Evolutionary conservation across 106 monocot genomes (phyloP).

Genomic region (Acanthochlamys bracteata): DNA sequence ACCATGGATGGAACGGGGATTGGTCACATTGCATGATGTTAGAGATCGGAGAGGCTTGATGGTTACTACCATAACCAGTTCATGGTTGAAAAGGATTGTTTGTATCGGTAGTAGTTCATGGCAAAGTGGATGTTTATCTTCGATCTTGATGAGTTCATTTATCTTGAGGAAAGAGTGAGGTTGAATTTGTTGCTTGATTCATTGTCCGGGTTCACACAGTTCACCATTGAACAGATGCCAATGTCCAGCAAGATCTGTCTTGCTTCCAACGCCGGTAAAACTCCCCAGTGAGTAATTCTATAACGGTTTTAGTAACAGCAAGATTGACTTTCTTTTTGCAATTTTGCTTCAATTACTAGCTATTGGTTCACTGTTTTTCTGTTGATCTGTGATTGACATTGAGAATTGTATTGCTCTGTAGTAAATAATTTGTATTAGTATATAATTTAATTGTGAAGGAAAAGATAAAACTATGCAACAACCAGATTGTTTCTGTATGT

Average conservation of each 20-base stretch:
- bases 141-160: constrained; percentile 77
- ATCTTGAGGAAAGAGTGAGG: constrained; percentile 21
- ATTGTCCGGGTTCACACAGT: constrained; percentile 41
- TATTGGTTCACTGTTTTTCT: background rate
- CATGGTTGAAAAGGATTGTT: constrained; percentile 73
- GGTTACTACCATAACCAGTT: constrained; percentile 93
- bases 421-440: background rate
- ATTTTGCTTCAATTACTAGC: background rate
- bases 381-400: background rate
- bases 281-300: constrained; percentile 16
- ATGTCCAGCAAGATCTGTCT: constrained; percentile 54
- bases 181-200: constrained; percentile 27
- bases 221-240: constrained; percentile 54
- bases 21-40: constrained; percentile 56
- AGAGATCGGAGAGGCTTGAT: constrained; percentile 59
- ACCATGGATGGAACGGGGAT: constrained; percentile 61
- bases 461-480: too few species aligned
- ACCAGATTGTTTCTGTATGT: too few species aligned
- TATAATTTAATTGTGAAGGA: too few species aligned
- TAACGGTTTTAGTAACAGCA: background rate
- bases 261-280: constrained; percentile 15
- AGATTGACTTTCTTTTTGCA: too few species aligned
- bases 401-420: background rate
- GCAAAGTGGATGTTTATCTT: constrained; percentile 87
- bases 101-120: constrained; percentile 38